These are phyloP conservation scores for Neurospora africana DNA, from an alignment of 495 filamentous ascomycete species.

Conservation along the genomic window DNA sequence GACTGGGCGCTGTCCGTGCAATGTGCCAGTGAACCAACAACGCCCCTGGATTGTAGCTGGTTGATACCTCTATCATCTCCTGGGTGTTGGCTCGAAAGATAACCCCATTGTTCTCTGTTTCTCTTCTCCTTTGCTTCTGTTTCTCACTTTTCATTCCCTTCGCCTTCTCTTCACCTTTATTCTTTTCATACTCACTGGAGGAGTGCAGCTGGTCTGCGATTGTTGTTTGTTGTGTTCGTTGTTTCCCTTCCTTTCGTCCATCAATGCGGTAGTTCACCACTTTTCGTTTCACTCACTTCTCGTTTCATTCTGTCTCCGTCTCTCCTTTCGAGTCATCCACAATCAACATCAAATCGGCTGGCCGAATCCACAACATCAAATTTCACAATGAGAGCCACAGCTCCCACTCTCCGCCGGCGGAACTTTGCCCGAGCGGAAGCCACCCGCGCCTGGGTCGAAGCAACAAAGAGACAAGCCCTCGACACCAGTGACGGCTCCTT, in stretches of 20 bases:
- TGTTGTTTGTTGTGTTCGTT: conserved; percentile 1
- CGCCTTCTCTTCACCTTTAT: not conserved
- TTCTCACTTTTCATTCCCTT: conserved; percentile 1
- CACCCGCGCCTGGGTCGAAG: conserved; percentile 5
- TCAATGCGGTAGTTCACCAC: not conserved
- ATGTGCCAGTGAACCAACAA: not conserved
- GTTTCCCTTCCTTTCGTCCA: not conserved
- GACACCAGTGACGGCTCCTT: not conserved
- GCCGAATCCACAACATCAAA: not conserved
- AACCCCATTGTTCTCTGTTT: not conserved
- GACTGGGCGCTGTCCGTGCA: not conserved
- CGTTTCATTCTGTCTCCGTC: not conserved
- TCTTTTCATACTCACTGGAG: not conserved
- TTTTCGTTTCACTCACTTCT: not conserved
- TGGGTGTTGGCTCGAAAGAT: not conserved
- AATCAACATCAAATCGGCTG: conserved; percentile 5
- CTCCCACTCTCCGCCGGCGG: conserved; percentile 8
- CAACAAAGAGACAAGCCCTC: conserved; percentile 1
- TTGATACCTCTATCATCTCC: not conserved
- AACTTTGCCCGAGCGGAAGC: conserved; percentile 10
- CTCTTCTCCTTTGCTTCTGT: not conserved
- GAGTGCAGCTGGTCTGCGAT: conserved; percentile 13
- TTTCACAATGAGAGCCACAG: conserved; percentile 11
- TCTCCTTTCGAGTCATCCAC: not conserved
- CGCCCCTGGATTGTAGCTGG: not conserved